Evolutionary conservation across 768 basidiomycete species (phyloP), one percentile per base, ranked within the genome.

Genomic region (Hygrocybe punicea): DNA sequence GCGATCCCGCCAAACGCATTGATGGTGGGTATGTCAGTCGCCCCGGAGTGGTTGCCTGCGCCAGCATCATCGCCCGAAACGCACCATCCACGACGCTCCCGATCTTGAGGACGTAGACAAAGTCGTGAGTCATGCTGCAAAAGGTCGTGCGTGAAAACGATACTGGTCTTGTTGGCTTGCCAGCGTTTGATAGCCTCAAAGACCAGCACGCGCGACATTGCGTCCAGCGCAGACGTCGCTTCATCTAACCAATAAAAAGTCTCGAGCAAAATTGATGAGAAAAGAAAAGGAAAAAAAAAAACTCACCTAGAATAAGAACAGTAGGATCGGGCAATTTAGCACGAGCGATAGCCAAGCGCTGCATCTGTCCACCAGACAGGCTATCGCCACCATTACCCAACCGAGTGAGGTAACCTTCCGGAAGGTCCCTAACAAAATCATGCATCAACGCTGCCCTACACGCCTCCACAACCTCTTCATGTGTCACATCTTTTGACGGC

Each of bases 91-190:
- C 87, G 29, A 97, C 83, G 0, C 68, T 62, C 0, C 95, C 96
- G 19, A 84, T 78, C 62, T 85, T 84, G 77, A 98, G 85, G 3
- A 98, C 90, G 67, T 98, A 97, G 10, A 97, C 91, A 61, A 97
- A 98, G 69, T 98, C 95, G 16, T 76, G 69, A 0, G 73, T 51
- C 21, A 72, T 72, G 60, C 62, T 94, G 91, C 1, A 86, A 86
- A 16, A 98, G 83, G 63, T 98, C 96, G 71, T 98, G 96, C 0
- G 96, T 98, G 68, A 98, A 96, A 59, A 95, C 87, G 67, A 95
- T 85, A 4, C 92, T 97, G 5, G 92, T 98, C 63, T 84, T 85
- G 73, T 89, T 87, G 16, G 68, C 65, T 6, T 91, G 79, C 88
- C 89, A 92, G n/a, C n/a, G n/a, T n/a, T n/a, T n/a, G n/a, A n/a